These are phyloP conservation scores for Neopestalotiopsis sp. DNA, from an alignment of 2,329 filamentous ascomycete genomes.

Conservation along the genomic window DNA sequence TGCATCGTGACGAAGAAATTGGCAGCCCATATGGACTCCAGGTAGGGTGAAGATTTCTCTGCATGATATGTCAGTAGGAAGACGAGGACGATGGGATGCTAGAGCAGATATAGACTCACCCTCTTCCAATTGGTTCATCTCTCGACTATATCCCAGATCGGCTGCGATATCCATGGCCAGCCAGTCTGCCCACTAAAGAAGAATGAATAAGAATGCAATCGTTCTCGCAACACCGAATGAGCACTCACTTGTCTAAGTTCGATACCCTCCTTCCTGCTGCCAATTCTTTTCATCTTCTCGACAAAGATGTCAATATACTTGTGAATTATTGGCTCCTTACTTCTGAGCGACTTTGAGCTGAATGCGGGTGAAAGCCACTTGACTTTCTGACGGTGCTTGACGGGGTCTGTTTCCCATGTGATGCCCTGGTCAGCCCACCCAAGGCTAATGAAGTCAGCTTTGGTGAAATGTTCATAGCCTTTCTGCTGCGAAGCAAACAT, in stretches of 20 bases:
- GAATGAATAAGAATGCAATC: not conserved
- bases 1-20: conserved; percentile 22
- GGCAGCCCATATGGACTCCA: conserved; percentile 18
- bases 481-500: conserved; percentile 24
- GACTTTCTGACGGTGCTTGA: conserved; percentile 25
- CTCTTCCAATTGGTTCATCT: not conserved
- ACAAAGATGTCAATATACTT: conserved; percentile 30
- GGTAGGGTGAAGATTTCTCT: conserved; percentile 21
- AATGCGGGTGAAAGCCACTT: conserved; percentile 31
- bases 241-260: not conserved
- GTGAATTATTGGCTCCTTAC: conserved; percentile 29
- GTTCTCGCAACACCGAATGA: not conserved
- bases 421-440: conserved; percentile 27
- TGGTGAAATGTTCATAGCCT: conserved; percentile 25
- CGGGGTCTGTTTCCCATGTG: conserved; percentile 30
- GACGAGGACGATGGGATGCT: not conserved
- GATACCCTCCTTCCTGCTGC: not conserved
- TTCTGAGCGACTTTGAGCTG: conserved; percentile 24
- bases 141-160: conserved; percentile 18
- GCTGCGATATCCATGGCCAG: conserved; percentile 29
- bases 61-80: not conserved
- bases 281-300: conserved; percentile 23
- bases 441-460: conserved; percentile 29
- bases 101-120: not conserved
- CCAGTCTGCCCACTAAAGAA: conserved; percentile 27